phyloP scores from a whole-genome alignment of 163 green algal genomes.

The Coccomyxa subellipsoidea region DNA sequence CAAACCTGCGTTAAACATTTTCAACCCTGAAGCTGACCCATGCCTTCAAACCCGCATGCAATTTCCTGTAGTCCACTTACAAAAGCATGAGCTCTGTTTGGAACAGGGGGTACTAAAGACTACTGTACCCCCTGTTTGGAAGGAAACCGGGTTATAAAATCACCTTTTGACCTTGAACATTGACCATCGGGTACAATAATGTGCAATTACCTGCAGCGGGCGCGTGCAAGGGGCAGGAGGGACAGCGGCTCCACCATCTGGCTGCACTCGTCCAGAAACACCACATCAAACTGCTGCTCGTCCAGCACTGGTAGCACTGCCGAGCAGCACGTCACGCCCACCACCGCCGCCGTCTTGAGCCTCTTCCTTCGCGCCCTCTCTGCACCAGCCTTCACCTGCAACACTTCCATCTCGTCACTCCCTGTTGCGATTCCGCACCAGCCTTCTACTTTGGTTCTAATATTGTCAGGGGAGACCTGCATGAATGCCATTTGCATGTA shows the following conservation, averaged over 20 bases:
- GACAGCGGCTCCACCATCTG: conserved; percentile 90
- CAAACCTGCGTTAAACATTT: conserved; percentile 33
- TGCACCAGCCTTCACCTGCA: conserved; percentile 39
- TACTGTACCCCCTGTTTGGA: too few species aligned
- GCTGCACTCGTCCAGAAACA: conserved; percentile 85
- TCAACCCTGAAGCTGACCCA: conserved; percentile 28
- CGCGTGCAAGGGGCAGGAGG: conserved; percentile 62
- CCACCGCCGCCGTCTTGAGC: conserved; percentile 67
- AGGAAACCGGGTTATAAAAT: too few species aligned
- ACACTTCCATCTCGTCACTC: not conserved
- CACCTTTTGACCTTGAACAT: too few species aligned
- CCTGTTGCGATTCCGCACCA: too few species aligned
- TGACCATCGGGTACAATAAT: too few species aligned
- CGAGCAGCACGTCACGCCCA: conserved; percentile 84
- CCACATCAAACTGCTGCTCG: conserved; percentile 70
- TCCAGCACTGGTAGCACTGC: conserved; percentile 48
- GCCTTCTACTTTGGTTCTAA: too few species aligned
- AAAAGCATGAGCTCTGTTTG: too few species aligned
- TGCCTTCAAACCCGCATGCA: too few species aligned
- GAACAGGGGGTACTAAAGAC: too few species aligned
- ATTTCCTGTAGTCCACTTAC: too few species aligned
- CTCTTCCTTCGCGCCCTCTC: conserved; percentile 53
- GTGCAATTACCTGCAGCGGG: conserved; percentile 28
- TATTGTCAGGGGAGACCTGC: too few species aligned
- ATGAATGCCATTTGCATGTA: not conserved